A percentile compares a stretch with the other conserved stretches of the same genome.
Conservation (phyloP, 208 protist species). For the Naegleria lovaniensis region DNA sequence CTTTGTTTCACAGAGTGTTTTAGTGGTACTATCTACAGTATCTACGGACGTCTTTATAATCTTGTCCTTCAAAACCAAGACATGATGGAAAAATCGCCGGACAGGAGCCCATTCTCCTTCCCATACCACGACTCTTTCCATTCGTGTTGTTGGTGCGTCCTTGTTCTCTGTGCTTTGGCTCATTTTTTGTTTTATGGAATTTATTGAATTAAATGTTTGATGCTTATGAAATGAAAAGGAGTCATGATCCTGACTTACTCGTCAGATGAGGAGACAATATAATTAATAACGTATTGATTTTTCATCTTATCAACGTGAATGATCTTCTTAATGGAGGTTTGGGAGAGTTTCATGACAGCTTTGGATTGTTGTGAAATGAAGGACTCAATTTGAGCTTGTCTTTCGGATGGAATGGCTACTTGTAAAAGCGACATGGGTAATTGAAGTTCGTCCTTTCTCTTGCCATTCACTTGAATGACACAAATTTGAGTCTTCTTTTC, state of each 20-base stretch:
- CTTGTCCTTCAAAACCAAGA: not conserved
- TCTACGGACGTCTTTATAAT: not conserved
- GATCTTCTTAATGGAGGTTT: not conserved
- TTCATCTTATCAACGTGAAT: not conserved
- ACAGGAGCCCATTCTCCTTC: not conserved
- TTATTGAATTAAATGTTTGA: no score
- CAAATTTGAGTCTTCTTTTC: conserved; percentile 2
- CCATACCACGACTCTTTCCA: not conserved
- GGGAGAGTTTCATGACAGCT: not conserved
- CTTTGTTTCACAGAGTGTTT: not conserved
- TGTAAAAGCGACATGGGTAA: not conserved
- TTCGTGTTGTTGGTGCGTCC: not conserved
- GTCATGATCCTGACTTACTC: no score
- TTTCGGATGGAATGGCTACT: not conserved
- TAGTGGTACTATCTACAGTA: not conserved
- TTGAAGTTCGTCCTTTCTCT: not conserved
- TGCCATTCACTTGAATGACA: not conserved
- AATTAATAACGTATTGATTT: not conserved
- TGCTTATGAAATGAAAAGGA: no score
- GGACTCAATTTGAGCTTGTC: not conserved
- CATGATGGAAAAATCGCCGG: not conserved
- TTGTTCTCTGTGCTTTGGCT: not conserved
- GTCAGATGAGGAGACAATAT: not conserved
- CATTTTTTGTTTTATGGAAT: not conserved
- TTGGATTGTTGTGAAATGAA: not conserved